Evolutionary conservation across 2,329 filamentous ascomycete species (phyloP).

Genomic region (Phaeophleospora eucalypticola): DNA sequence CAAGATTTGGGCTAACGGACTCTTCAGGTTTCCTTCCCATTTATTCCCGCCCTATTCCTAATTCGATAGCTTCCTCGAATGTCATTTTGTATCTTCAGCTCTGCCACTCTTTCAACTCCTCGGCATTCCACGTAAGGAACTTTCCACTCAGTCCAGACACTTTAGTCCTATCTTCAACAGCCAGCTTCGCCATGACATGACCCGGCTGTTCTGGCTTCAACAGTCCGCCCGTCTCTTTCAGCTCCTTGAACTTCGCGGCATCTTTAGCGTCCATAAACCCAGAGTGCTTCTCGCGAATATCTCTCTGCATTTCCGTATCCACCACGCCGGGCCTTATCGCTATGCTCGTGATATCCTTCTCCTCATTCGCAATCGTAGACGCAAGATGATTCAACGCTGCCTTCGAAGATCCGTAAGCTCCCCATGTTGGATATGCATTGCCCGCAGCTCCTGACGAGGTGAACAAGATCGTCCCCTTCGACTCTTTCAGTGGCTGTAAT

Average conservation of each 20-base stretch:
- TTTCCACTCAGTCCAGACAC: constrained; percentile 78
- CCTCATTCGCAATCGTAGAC: constrained; percentile 68
- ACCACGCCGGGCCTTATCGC: constrained; percentile 75
- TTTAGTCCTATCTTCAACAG: constrained; percentile 58
- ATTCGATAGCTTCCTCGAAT: background rate
- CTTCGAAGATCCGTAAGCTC: constrained; percentile 76
- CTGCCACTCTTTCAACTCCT: constrained; percentile 31
- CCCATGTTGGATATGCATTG: constrained; percentile 67
- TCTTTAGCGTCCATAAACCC: constrained; percentile 56
- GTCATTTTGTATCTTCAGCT: constrained; percentile 13
- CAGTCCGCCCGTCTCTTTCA: constrained; percentile 66
- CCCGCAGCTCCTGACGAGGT: constrained; percentile 74
- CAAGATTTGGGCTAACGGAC: background rate
- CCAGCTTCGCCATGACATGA: constrained; percentile 77
- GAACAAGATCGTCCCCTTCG: constrained; percentile 69
- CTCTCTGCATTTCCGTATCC: constrained; percentile 86
- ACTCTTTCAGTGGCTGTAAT: constrained; percentile 63
- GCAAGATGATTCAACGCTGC: constrained; percentile 78
- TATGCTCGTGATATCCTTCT: constrained; percentile 68
- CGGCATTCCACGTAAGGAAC: constrained; percentile 59
- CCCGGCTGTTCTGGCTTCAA: constrained; percentile 74
- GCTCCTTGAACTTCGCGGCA: constrained; percentile 61
- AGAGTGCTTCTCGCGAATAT: constrained; percentile 69
- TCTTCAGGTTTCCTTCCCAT: background rate
- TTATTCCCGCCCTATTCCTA: background rate